Evolutionary conservation across 2,329 filamentous ascomycete species (phyloP), one percentile per base, ranked within the genome.

Genomic region (Fusarium vanettenii): DNA sequence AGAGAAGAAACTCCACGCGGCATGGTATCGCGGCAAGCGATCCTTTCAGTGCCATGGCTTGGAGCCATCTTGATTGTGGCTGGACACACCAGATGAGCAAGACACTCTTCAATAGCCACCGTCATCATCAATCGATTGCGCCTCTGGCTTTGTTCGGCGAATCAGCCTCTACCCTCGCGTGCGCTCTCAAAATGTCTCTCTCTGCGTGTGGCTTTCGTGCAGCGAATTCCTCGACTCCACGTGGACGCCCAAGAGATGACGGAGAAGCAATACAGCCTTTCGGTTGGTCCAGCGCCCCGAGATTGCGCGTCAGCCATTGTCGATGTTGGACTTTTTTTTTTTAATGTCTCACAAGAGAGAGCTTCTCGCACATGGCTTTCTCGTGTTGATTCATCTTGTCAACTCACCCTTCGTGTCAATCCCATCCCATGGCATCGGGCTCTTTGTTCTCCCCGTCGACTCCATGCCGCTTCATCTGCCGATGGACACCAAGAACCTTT

Each of bases 161-260:
- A 64, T 59, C 62, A 52, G 18, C 22, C 22, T 50, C 14, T 9
- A 13, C 48, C n/a, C 41, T 71, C 56, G 35, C 61, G 60, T 72
- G 48, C 39, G 35, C 64, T 65, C 25, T 60, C 20, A 61, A 61
- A 29, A 63, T 48, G 35, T 59, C 37, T 64, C 50, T 59, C n/a
- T 11, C 70, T 63, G 64, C 52, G 22, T 43, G 45, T 76, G 61
- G 45, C 43, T 63, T 37, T 55, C 35, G 41, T 64, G 59, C 71
- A 74, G 69, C 76, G 74, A 78, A 76, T 79, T 79, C 74, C 70
- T 69, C 64, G 56, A 70, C 74, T 78, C 74, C 77, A 79, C 77
- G 77, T 79, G 76, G 77, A 77, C 60, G 27, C 37, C 70, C 41
- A 72, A 37, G 50, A 55, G 69, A 60, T 43, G 45, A 52, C 48